Base-by-base conservation (phyloP, 148 eudicot species). In the Linanthus parryae region DNA sequence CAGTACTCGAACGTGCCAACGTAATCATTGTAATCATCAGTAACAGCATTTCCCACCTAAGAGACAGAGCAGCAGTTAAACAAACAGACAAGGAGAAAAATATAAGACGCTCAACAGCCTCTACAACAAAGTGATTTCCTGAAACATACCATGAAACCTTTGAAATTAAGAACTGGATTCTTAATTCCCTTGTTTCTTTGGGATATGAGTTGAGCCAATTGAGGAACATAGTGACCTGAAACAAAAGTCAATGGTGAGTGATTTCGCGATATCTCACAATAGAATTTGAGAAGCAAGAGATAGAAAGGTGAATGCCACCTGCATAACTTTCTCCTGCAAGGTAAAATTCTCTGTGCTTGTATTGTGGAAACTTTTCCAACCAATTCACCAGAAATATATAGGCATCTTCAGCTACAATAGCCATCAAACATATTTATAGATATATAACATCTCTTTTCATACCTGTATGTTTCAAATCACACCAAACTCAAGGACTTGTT, bases 161-260 rank as follows among this genome's bases (percentile, higher is more conserved):
- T 89, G 74, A 89, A 82, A 58, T 89, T 82, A 19, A 89, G 77
- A 45, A 64, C 51, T 6, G 97, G 97, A 46, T 84, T 75, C 38
- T 59, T 51, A 21, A 71, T 24, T 52, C 88, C 95, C 64, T 82
- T 82, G 82, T 85, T 89, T 61, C 73, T 62, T 63, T 64, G 67
- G 71, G 77, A 77, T 26, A 89, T 59, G 35, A 89, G 48, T 58
- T 85, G 87, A 30, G 97, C 75, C 38, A 85, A 64, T 57, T 89
- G 95, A 17, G 95, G 97, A 69, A 89, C 95, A 63, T 89, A 85
- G 49, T 84, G 97, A 2, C 97, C 97, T 88, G 81, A 64, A 56
- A 66, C 52, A 41, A 36, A 45, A 38, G 39, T 63, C 14, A 14
- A 41, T 24, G 11, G 24, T 5, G 23, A 44, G 8, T 54, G 41